Percentiles rank a stretch among this genome's conserved stretches.
Conservation (phyloP, 768 basidiomycete species). For the Suillus spraguei region DNA sequence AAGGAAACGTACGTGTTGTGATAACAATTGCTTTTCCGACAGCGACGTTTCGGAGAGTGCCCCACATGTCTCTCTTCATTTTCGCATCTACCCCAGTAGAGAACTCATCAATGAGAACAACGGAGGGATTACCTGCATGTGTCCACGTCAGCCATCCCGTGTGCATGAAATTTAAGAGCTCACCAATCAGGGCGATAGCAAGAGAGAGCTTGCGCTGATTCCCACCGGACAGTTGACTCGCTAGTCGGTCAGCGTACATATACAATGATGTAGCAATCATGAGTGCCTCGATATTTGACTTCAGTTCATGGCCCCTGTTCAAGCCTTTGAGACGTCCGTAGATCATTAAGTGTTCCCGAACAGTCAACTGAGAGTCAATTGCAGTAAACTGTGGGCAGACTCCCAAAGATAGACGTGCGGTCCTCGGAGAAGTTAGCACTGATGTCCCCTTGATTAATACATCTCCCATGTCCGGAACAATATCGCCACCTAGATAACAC, state of each 20-base stretch:
- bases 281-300: slow-evolving; percentile 55
- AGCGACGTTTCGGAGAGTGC: slow-evolving; percentile 63
- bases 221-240: slow-evolving; percentile 75
- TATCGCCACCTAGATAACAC: slow-evolving; percentile 57
- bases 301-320: slow-evolving; percentile 47
- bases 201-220: slow-evolving; percentile 78
- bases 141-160: neutral
- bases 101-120: slow-evolving; percentile 82
- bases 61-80: slow-evolving; percentile 86
- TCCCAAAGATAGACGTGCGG: slow-evolving; percentile 69
- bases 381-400: slow-evolving; percentile 88
- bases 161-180: slow-evolving; percentile 3
- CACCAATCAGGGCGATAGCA: slow-evolving; percentile 76
- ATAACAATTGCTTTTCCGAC: slow-evolving; percentile 71
- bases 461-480: slow-evolving; percentile 69
- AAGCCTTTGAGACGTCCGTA: slow-evolving; percentile 79
- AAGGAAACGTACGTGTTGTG: slow-evolving; percentile 58
- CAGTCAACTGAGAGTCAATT: slow-evolving; percentile 76
- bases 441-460: slow-evolving; percentile 68
- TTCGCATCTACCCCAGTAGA: slow-evolving; percentile 83
- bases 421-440: slow-evolving; percentile 62
- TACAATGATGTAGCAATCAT: slow-evolving; percentile 59
- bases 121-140: slow-evolving; percentile 66
- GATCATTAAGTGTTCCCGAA: slow-evolving; percentile 72
- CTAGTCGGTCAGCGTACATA: slow-evolving; percentile 68